Evolutionary conservation across 2,329 filamentous ascomycete species (phyloP).

Genomic region (Aspergillus quadrilineatus): DNA sequence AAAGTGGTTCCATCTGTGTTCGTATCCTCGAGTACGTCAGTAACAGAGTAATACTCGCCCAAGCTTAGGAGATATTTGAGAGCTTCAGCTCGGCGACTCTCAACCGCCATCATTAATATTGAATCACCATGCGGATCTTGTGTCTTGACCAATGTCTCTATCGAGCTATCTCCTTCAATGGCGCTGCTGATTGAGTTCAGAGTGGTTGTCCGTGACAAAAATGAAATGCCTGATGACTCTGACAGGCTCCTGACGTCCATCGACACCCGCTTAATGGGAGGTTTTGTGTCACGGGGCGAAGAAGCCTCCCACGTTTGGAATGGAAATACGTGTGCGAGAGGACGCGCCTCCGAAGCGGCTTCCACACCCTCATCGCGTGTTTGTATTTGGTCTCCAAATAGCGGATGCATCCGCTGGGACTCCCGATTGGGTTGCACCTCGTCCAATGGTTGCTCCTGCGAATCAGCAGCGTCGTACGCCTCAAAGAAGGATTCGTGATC

Average conservation of each 20-base stretch:
- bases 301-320: constrained; percentile 67
- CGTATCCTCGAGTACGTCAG: constrained; percentile 73
- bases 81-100: constrained; percentile 68
- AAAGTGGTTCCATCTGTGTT: constrained; percentile 90
- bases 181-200: constrained; percentile 70
- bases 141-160: constrained; percentile 60
- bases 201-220: constrained; percentile 75
- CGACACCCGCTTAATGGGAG: constrained; percentile 73
- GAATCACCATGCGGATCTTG: constrained; percentile 74
- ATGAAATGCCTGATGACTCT: constrained; percentile 79
- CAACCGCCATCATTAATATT: constrained; percentile 80
- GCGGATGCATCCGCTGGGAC: constrained; percentile 22
- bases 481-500: constrained; percentile 42
- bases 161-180: constrained; percentile 81
- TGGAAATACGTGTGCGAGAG: constrained; percentile 82
- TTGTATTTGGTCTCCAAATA: constrained; percentile 20
- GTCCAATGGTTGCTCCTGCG: constrained; percentile 35
- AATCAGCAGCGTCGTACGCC: constrained; percentile 41
- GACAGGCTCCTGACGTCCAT: constrained; percentile 90
- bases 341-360: constrained; percentile 29
- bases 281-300: constrained; percentile 44
- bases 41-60: constrained; percentile 69
- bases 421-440: constrained; percentile 28
- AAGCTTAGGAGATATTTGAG: constrained; percentile 77
- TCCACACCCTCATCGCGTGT: constrained; percentile 19